Conservation (phyloP, 306 rosid species). For the Gastrolobium villosum region DNA sequence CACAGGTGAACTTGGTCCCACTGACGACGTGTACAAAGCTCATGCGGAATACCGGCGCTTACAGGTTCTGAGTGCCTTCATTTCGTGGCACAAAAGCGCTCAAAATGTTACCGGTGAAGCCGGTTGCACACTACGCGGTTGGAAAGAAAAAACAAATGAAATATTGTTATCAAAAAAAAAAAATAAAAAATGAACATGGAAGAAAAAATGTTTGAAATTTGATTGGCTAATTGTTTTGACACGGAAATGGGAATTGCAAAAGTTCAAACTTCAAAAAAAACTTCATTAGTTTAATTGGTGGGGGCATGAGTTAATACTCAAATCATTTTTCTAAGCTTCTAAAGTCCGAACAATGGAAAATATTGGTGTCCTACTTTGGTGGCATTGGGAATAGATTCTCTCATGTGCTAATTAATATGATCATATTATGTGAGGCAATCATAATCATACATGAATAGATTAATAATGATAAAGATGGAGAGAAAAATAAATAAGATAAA, state of each 20-base stretch:
- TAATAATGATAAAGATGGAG: too few relatives aligned
- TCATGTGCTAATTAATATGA: too few relatives aligned
- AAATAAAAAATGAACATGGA: background rate
- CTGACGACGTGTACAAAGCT: conserved; percentile 24
- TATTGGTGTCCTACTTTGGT: too few relatives aligned
- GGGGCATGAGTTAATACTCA: too few relatives aligned
- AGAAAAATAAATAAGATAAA: too few relatives aligned
- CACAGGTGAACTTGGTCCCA: conserved; percentile 32
- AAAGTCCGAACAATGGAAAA: too few relatives aligned
- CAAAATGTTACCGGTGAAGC: background rate
- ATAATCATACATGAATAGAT: too few relatives aligned
- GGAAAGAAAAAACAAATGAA: background rate
- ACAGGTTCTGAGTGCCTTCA: background rate
- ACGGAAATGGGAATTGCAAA: background rate
- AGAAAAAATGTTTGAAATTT: background rate
- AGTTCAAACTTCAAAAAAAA: background rate
- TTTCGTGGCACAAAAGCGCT: background rate
- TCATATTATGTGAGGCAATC: too few relatives aligned
- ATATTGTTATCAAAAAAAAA: too few relatives aligned
- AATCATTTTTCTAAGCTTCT: too few relatives aligned
- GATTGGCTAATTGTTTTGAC: background rate
- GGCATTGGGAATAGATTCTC: too few relatives aligned
- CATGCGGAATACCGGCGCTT: background rate
- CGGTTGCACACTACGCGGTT: background rate
- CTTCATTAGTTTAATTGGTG: too few relatives aligned